phyloP scores from a whole-genome alignment of 768 basidiomycete species.

The Nevesoporus exiguus region DNA sequence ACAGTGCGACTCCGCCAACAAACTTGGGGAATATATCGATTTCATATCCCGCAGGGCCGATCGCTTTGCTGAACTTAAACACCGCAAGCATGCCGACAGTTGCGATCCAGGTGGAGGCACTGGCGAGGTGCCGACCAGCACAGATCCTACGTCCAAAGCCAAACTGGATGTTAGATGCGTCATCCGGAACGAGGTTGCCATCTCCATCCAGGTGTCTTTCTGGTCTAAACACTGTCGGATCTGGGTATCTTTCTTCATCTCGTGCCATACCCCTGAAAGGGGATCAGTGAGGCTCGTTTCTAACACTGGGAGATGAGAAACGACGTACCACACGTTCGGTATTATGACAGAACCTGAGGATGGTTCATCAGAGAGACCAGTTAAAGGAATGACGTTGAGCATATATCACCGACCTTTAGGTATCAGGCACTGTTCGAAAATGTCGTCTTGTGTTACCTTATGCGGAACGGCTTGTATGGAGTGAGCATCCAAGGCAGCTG shows the following conservation, averaged over 20 bases:
- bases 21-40: constrained; percentile 23
- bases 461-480: constrained; percentile 26
- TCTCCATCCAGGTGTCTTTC: constrained; percentile 29
- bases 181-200: constrained; percentile 19
- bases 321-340: constrained; percentile 19
- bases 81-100: constrained; percentile 16
- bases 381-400: neutral
- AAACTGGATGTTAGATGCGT: constrained; percentile 26
- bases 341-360: constrained; percentile 21
- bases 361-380: neutral
- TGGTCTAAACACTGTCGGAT: constrained; percentile 34
- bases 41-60: constrained; percentile 20
- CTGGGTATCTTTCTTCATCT: constrained; percentile 23
- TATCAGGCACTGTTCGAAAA: constrained; percentile 45
- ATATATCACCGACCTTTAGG: constrained; percentile 39
- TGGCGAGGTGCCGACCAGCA: constrained; percentile 22
- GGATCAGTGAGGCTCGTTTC: neutral
- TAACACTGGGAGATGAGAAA: neutral
- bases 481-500: neutral
- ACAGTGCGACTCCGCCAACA: constrained; percentile 13
- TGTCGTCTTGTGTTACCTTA: constrained; percentile 34
- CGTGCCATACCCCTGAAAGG: constrained; percentile 20
- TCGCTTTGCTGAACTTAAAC: constrained; percentile 22
- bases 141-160: constrained; percentile 33
- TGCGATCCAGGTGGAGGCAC: constrained; percentile 19